These are phyloP conservation scores for Saccharomyces hybrid DNA, from an alignment of 1,139 yeast genomes.

Conservation along the genomic window DNA sequence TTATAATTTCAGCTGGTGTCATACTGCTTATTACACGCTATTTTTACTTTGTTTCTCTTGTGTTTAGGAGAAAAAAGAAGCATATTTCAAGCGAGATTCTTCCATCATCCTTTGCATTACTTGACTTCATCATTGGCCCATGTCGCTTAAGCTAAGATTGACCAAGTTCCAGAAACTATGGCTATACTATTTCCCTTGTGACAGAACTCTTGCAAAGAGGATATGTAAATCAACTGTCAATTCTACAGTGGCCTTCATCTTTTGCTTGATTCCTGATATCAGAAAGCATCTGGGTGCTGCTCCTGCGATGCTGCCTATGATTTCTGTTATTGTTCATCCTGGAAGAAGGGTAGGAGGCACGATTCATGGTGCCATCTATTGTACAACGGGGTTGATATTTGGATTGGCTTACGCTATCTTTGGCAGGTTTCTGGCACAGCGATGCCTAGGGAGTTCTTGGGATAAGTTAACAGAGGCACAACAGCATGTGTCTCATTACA, in stretches of 20 bases:
- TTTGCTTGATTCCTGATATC: constrained; percentile 35
- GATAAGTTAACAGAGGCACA: constrained; percentile 23
- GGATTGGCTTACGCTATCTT: constrained; percentile 39
- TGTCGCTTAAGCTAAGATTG: background rate
- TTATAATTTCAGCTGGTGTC: background rate
- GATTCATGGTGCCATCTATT: constrained; percentile 37
- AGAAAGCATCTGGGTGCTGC: constrained; percentile 35
- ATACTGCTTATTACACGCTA: background rate
- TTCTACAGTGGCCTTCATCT: constrained; percentile 36
- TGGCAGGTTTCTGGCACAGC: constrained; percentile 37
- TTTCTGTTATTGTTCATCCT: constrained; percentile 43
- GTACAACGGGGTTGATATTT: constrained; percentile 36
- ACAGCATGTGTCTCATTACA: constrained; percentile 27
- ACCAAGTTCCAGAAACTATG: constrained; percentile 5
- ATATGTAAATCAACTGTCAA: constrained; percentile 36
- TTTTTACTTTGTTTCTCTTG: background rate
- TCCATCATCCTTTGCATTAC: background rate
- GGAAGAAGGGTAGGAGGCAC: constrained; percentile 44
- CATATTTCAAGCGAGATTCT: background rate
- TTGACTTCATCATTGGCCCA: background rate
- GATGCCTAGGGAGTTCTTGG: constrained; percentile 31
- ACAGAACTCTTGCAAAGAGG: constrained; percentile 30
- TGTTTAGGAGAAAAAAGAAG: background rate
- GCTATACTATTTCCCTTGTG: constrained; percentile 25
- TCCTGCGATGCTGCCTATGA: constrained; percentile 38